phyloP scores from a whole-genome alignment of 768 basidiomycete genomes.

The Gymnopilus junonius region DNA sequence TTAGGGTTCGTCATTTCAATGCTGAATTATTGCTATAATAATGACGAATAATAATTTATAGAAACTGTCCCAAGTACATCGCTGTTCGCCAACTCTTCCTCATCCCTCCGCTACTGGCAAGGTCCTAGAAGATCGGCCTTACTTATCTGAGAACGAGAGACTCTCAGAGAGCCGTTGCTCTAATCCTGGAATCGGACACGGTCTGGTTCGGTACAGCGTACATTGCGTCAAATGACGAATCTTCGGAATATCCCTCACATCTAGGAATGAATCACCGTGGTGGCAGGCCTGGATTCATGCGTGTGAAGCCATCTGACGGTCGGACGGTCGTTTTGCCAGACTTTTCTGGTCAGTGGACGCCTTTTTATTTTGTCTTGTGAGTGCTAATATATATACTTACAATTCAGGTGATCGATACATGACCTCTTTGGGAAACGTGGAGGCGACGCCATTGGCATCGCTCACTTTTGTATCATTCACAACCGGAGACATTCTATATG shows the following conservation, averaged over 20 bases:
- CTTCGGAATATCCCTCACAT: conserved; percentile 52
- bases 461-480: conserved; percentile 59
- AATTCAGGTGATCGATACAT: conserved; percentile 59
- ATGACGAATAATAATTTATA: conserved; percentile 21
- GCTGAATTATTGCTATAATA: background rate
- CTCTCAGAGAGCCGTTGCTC: conserved; percentile 51
- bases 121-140: conserved; percentile 36
- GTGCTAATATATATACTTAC: conserved; percentile 3
- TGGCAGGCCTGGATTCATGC: conserved; percentile 61
- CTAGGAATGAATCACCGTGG: conserved; percentile 68
- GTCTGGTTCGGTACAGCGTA: conserved; percentile 61
- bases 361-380: conserved; percentile 10
- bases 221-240: conserved; percentile 42
- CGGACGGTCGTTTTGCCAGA: conserved; percentile 63
- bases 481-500: conserved; percentile 60
- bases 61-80: conserved; percentile 76
- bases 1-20: conserved; percentile 48
- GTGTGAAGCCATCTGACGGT: conserved; percentile 56
- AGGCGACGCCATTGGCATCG: conserved; percentile 58
- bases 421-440: conserved; percentile 69
- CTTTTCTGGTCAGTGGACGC: conserved; percentile 53
- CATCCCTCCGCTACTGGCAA: conserved; percentile 39
- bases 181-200: conserved; percentile 55
- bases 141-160: conserved; percentile 39
- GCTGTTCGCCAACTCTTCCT: conserved; percentile 54